Conservation (phyloP, 140 eudicot species). For the Oenanthe javanica region DNA sequence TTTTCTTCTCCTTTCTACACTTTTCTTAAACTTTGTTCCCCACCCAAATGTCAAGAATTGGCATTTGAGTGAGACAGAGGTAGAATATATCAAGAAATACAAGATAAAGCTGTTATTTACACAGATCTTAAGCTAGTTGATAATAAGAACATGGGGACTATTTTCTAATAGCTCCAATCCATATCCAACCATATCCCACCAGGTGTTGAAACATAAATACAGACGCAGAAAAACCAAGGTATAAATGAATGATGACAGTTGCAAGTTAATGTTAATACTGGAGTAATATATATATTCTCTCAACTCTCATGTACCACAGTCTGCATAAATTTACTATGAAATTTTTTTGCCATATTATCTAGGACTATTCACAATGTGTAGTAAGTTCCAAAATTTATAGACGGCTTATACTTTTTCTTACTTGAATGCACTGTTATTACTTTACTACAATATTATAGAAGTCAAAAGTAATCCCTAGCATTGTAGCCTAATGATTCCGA, state of each 20-base stretch:
- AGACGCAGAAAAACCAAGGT: not conserved
- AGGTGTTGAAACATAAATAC: not conserved
- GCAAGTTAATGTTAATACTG: not conserved
- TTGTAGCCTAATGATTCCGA: not conserved
- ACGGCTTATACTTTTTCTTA: not conserved
- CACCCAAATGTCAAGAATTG: too few species aligned
- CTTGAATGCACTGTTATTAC: not conserved
- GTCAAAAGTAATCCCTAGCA: not conserved
- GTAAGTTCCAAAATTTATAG: not conserved
- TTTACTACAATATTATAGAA: not conserved
- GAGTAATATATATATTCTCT: not conserved
- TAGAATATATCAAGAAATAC: too few species aligned
- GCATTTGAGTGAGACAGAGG: too few species aligned
- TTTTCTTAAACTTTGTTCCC: too few species aligned
- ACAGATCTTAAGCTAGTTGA: not conserved
- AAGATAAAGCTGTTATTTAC: not conserved
- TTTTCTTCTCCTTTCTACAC: too few species aligned
- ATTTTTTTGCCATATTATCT: not conserved
- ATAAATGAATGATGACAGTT: not conserved
- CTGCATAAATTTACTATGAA: not conserved
- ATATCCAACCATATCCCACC: too few species aligned
- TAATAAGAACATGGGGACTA: too few species aligned
- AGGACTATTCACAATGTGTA: not conserved
- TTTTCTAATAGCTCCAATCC: too few species aligned
- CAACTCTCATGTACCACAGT: not conserved